Evolutionary conservation across 2,329 filamentous ascomycete species (phyloP).

Genomic region (Microsporum canis): DNA sequence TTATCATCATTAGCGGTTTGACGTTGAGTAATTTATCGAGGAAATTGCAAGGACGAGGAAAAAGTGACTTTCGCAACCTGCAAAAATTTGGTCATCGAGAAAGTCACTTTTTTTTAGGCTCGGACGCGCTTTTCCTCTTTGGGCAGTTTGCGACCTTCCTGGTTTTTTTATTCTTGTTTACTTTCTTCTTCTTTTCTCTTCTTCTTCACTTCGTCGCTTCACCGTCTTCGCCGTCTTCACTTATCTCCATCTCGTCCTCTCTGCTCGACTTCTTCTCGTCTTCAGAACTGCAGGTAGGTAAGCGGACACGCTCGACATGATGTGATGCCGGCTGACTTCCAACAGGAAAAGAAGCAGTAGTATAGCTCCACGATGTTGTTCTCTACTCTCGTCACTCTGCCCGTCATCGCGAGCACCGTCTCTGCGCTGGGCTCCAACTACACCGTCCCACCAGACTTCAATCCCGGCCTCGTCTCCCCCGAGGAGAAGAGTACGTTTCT

Average conservation of each 20-base stretch:
- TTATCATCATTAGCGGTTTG: background rate
- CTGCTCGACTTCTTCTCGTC: background rate
- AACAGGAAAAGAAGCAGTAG: background rate
- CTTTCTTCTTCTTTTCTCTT: background rate
- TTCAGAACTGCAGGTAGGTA: background rate
- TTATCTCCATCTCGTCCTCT: background rate
- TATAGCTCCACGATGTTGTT: conserved; percentile 26
- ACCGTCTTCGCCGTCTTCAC: background rate
- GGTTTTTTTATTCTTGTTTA: background rate
- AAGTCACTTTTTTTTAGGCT: background rate
- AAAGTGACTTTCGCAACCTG: background rate
- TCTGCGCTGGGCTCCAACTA: conserved; percentile 30
- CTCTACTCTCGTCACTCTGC: conserved; percentile 35
- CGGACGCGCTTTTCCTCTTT: background rate
- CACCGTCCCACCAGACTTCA: conserved; percentile 32
- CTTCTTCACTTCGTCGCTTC: background rate
- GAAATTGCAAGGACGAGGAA: background rate
- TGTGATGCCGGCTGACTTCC: background rate
- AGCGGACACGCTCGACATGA: background rate
- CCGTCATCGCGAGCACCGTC: conserved; percentile 36
- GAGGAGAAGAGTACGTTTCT: conserved; percentile 23
- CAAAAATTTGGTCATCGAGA: background rate
- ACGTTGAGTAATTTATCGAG: background rate
- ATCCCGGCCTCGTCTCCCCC: conserved; percentile 30
- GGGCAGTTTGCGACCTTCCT: background rate